These are phyloP conservation scores for Salicornia ramosissima DNA, from an alignment of 148 eudicot species.

Conservation along the genomic window DNA sequence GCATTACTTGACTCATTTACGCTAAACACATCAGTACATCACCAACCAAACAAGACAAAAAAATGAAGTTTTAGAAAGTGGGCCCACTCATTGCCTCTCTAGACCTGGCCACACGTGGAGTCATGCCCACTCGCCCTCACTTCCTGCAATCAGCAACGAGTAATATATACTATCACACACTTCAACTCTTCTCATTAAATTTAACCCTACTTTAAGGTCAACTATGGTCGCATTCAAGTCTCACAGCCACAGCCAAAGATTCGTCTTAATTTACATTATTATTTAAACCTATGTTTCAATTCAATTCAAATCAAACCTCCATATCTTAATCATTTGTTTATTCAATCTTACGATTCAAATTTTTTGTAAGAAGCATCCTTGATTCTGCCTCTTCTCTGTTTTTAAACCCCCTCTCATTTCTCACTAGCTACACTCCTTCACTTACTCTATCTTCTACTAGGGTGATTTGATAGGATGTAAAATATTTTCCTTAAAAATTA, in stretches of 20 bases:
- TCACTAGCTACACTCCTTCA: neutral
- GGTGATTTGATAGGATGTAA: no score
- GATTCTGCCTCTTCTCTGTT: neutral
- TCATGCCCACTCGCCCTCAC: neutral
- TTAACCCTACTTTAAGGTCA: slow-evolving; percentile 4
- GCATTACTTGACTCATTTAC: no score
- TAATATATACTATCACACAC: neutral
- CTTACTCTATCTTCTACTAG: neutral
- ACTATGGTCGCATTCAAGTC: slow-evolving; percentile 17
- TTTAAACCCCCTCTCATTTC: neutral
- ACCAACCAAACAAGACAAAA: neutral
- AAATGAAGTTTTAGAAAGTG: neutral
- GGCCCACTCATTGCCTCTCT: slow-evolving; percentile 3
- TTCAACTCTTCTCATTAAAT: neutral
- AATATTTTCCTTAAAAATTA: no score
- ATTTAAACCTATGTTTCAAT: neutral
- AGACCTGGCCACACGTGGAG: slow-evolving; percentile 28
- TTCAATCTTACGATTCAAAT: slow-evolving; percentile 20
- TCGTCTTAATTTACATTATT: neutral
- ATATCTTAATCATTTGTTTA: slow-evolving; percentile 6
- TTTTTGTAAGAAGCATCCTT: slow-evolving; percentile 9
- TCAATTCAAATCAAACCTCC: slow-evolving; percentile 18
- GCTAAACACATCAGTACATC: neutral
- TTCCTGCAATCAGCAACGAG: neutral
- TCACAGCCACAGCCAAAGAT: neutral